Base-by-base conservation (phyloP, 116 monocot species). In the Dioscorea cayenensis region DNA sequence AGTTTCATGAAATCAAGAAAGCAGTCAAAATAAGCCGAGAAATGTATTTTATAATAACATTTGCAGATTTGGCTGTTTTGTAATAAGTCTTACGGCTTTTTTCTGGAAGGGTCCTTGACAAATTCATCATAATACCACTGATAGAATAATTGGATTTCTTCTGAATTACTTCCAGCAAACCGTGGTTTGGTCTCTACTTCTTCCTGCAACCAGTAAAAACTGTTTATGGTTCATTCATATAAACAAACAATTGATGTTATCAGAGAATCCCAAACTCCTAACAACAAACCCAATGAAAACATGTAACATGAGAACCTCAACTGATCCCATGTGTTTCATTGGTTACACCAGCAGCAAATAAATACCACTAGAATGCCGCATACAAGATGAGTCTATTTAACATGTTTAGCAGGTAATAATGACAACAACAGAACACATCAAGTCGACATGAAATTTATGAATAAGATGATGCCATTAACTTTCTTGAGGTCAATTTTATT, bases 71-170 rank as follows among this genome's bases (percentile, higher is more conserved):
- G 14, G 12, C 6, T 43, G 17, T 36, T 66, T 51, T 12, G 23
- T 68, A 36, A 59, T 3, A 67, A 78, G 58, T 22, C 83, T 88
- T 80, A 97, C 96, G 87, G 92, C 69, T 80, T 84, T 71, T 72
- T 82, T 35, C 21, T 74, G 22, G 76, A 64, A 4, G 80, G 89
- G 37, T 92, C 97, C 55, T 78, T 84, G 69, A 93, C 79, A 72
- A 72, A 78, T 18, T 72, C 74, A 64, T 84, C 78, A 72, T 88
- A 93, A 75, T 97, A 97, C 75, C 64, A 71, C 36, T 81, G 82
- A 64, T 97, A 97, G 60, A 97, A 97, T 66, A 76, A 84, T 64
- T 90, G 87, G 25, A 97, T 93, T 86, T 93, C 97, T 73, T 67
- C 78, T 70, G 90, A 73, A 80, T 97, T 90, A 75, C n/a, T 80